Evolutionary conservation across 805 yeast genomes (phyloP).

Genomic region (Wickerhamomyces silvicola): DNA sequence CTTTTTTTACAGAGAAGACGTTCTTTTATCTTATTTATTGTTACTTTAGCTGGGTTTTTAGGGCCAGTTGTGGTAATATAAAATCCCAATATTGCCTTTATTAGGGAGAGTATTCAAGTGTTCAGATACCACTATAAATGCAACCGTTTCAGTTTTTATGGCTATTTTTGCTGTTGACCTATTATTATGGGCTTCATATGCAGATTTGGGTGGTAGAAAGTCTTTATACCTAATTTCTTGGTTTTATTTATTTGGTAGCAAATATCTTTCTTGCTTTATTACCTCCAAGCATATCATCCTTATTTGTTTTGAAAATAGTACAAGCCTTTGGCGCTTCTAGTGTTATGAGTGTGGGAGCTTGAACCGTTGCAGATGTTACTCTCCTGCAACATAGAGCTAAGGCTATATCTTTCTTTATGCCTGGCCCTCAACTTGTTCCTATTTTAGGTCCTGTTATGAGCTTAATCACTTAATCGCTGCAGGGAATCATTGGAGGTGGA

Average conservation of each 20-base stretch:
- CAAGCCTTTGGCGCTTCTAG: constrained; percentile 84
- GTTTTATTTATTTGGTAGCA: constrained; percentile 48
- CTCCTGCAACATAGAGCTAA: constrained; percentile 63
- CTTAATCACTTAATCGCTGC: constrained; percentile 57
- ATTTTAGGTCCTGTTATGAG: constrained; percentile 81
- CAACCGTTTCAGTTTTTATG: constrained; percentile 55
- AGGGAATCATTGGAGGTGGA: constrained; percentile 77
- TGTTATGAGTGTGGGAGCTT: constrained; percentile 89
- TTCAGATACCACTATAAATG: constrained; percentile 40
- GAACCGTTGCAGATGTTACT: constrained; percentile 75
- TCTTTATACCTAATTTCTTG: constrained; percentile 57
- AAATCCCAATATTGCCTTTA: constrained; percentile 46
- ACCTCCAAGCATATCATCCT: constrained; percentile 62
- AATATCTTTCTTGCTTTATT: constrained; percentile 58
- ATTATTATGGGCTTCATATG: constrained; percentile 47
- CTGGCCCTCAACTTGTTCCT: constrained; percentile 88
- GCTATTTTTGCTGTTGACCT: constrained; percentile 50
- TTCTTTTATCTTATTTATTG: constrained; percentile 29
- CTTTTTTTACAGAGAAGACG: constrained; percentile 30
- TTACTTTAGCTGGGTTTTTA: constrained; percentile 43
- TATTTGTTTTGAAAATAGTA: constrained; percentile 58
- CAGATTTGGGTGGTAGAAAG: constrained; percentile 58
- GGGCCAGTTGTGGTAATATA: constrained; percentile 56
- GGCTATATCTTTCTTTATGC: constrained; percentile 78
- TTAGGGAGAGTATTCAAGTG: constrained; percentile 34